Evolutionary conservation across 352 stramenopile species (phyloP).

Genomic region (Lagenidium giganteum): DNA sequence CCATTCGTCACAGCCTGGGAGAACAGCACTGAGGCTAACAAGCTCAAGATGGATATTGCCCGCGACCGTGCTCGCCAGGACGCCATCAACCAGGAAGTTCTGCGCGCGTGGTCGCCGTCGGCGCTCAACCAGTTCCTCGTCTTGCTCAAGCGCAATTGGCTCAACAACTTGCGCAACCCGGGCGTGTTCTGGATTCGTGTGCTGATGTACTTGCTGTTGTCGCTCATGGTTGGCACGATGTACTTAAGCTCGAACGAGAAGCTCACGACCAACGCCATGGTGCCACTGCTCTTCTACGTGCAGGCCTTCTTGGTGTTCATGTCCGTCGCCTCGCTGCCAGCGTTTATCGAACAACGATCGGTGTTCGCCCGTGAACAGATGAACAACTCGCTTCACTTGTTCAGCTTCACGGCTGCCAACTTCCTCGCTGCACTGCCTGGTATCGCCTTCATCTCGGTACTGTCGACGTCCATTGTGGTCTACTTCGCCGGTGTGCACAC

Average conservation of each 20-base stretch:
- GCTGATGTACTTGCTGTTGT: conserved; percentile 77
- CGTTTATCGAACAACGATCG: conserved; percentile 75
- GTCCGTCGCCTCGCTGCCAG: conserved; percentile 83
- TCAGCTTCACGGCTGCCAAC: conserved; percentile 74
- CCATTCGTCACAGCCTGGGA: conserved; percentile 26
- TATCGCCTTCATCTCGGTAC: conserved; percentile 46
- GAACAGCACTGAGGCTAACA: conserved; percentile 20
- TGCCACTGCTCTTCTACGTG: conserved; percentile 83
- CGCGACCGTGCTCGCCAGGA: conserved; percentile 5
- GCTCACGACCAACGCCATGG: conserved; percentile 27
- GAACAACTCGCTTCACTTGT: conserved; percentile 74
- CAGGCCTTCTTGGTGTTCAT: conserved; percentile 91
- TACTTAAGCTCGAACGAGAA: conserved; percentile 43
- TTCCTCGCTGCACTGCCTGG: conserved; percentile 64
- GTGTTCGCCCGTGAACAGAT: conserved; percentile 82
- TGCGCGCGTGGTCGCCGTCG: conserved; percentile 30
- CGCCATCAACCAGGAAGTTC: conserved; percentile 27
- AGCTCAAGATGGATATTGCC: conserved; percentile 15
- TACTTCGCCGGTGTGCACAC: conserved; percentile 44
- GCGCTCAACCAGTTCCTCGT: conserved; percentile 46
- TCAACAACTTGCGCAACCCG: conserved; percentile 66
- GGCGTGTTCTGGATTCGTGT: conserved; percentile 77
- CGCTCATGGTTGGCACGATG: conserved; percentile 71
- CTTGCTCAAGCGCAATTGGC: conserved; percentile 41
- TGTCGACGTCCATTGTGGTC: conserved; percentile 46